Base-by-base conservation (phyloP, 345 rosid genomes). In the Ceriops zippeliana region DNA sequence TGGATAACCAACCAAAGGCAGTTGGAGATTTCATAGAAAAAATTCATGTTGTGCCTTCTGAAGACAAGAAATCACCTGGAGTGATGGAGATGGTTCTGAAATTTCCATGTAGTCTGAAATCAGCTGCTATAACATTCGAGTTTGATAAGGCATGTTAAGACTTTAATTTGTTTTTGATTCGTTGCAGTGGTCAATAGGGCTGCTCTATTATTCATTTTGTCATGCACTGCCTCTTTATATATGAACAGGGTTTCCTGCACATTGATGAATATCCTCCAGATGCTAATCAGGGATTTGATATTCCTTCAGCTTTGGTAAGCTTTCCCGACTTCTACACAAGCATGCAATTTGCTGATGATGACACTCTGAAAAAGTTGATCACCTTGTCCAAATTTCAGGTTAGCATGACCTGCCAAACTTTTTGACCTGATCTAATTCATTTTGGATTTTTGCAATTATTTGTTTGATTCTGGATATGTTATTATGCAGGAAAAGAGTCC, bases 241-340 rank as follows among this genome's bases (percentile, higher is more conserved):
- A 7, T 72, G 51, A 62, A 66, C 76, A 91, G 96, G 98, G 99
- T 17, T 95, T 92, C 79, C 79, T 95, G 62, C 98, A 89, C 79
- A 87, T 92, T 53, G 96, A 90, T 83, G 98, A 92, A 68, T 96
- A 96, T 79, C 96, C 96, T 65, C 98, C 99, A 8, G 98, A 92
- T 87, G 99, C 98, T 73, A 92, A 92, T 79, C 98, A 92, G 84
- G 97, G 99, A 73, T 92, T 85, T 62, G 97, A 96, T 77, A 92
- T 96, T 72, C 98, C 98, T 53, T 89, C 98, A n/a, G 98, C 99
- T 59, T 74, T 84, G 42, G 80, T 92, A 76, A 87, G 86, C 78
- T 96, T 87, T 71, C 96, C 98, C 5, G 49, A 79, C 75, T 81
- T 83, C 66, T 72, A 81, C 11, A 80, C 92, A 68, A 82, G 82